A percentile compares a stretch with the other conserved stretches of the same genome.
phyloP scores from a whole-genome alignment of 2,329 filamentous ascomycete genomes.

The Ophiostoma pallidulum region DNA sequence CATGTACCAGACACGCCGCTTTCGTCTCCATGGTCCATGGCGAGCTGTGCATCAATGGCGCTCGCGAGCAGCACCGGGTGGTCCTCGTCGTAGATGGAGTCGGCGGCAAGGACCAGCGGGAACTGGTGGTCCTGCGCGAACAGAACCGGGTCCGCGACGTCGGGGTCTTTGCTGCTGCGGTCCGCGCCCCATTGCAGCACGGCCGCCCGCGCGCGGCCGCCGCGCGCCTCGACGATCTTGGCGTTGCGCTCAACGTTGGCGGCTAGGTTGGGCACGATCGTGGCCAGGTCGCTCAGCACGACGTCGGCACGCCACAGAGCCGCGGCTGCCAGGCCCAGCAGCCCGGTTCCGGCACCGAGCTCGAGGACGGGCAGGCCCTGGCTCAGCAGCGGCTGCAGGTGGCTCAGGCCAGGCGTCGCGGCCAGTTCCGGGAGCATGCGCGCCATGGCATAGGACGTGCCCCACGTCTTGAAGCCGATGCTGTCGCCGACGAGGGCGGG shows the following conservation, averaged over 20 bases:
- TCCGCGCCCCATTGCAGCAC: conserved; percentile 65
- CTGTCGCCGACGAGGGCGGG: conserved; percentile 82
- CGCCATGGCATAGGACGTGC: conserved; percentile 77
- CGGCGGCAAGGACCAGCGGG: conserved; percentile 70
- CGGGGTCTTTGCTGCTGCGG: conserved; percentile 18
- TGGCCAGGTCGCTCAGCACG: conserved; percentile 70
- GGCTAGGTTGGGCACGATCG: conserved; percentile 74
- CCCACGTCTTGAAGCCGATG: conserved; percentile 92
- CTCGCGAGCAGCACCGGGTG: conserved; percentile 67
- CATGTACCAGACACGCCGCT: too few relatives aligned
- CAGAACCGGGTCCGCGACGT: conserved; percentile 33
- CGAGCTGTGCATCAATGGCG: conserved; percentile 61
- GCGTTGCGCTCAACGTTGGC: conserved; percentile 61
- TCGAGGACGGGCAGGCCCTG: conserved; percentile 48
- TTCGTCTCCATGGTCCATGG: conserved; percentile 38
- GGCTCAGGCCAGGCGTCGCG: background rate
- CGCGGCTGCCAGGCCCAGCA: conserved; percentile 81
- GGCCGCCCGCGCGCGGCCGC: conserved; percentile 51
- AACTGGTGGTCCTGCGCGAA: conserved; percentile 24
- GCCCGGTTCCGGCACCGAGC: conserved; percentile 79
- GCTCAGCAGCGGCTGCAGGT: background rate
- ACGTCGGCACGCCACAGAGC: conserved; percentile 58
- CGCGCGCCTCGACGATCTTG: conserved; percentile 40
- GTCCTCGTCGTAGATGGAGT: conserved; percentile 76
- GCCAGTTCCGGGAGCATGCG: conserved; percentile 45